Base-by-base conservation (phyloP, 2,329 filamentous ascomycete species). In the Colletotrichum tabaci region DNA sequence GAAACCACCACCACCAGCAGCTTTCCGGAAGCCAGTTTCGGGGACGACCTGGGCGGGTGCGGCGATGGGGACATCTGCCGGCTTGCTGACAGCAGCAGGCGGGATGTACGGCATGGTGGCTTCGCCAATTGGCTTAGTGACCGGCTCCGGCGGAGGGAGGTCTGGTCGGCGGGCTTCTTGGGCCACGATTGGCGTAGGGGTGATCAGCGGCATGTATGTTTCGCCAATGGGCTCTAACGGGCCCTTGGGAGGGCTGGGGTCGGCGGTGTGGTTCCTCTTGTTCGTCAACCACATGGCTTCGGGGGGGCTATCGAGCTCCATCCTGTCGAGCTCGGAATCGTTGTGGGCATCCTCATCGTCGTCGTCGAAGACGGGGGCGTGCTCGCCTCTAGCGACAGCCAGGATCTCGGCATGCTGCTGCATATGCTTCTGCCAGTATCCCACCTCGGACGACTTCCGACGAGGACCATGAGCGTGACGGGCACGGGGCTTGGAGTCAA, bases 381-480 rank as follows among this genome's bases (percentile, higher is more conserved):
- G 72, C 23, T 75, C 74, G 47, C 70, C 74, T 69, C 83, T 82
- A 52, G 86, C 85, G 75, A 87, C 82, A 73, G 90, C 87, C 60
- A 91, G 80, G 76, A 91, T 86, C 75, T 94, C 90, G 62, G 91
- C 92, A 80, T 96, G 92, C 76, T 91, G 88, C 75, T 94, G 92
- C 92, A 96, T 93, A 76, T 94, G 92, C 76, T 91, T 89, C 77
- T 96, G 87, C 78, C 94, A 94, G 91, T 93, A 96, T 62, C 89
- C 87, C 75, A 90, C 86, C 61, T 89, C 88, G 2, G 90, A 91
- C 57, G 90, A 90, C 77, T 91, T 90, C 50, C 90, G 87, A 69
- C 89, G 85, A 35, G 79, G 69, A 52, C 82, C 80, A 61, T 79
- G 78, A 15, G 66, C 55, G 13, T 71, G 66, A 47, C 65, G 61